A percentile compares a stretch with the other conserved stretches of the same genome.
Conservation (phyloP, 1,284 basidiomycete species). For the Farysia itapuensis region DNA sequence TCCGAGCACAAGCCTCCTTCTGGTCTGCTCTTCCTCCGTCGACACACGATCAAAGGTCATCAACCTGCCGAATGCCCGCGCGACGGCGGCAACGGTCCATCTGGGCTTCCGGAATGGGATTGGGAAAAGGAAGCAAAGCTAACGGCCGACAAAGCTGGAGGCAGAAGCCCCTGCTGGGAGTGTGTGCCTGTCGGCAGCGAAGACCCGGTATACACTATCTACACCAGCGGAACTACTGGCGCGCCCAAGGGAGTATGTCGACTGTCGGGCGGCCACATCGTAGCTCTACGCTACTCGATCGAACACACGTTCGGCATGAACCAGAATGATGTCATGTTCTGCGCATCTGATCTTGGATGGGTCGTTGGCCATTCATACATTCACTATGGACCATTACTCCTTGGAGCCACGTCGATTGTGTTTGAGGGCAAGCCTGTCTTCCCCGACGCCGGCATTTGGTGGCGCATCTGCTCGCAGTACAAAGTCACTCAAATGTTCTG, state of each 20-base stretch:
- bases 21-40: conserved; percentile 36
- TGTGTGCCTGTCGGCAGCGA: conserved; percentile 45
- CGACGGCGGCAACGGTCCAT: conserved; percentile 12
- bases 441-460: conserved; percentile 54
- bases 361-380: conserved; percentile 42
- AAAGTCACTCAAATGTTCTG: conserved; percentile 47
- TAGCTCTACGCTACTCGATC: conserved; percentile 47
- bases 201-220: conserved; percentile 46
- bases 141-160: conserved; percentile 12
- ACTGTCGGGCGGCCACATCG: conserved; percentile 49
- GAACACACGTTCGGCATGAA: conserved; percentile 50
- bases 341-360: conserved; percentile 46
- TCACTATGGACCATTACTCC: conserved; percentile 50
- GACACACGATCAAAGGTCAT: conserved; percentile 47
- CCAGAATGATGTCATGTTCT: conserved; percentile 40
- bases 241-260: conserved; percentile 52
- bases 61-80: conserved; percentile 10
- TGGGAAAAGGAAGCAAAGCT: conserved; percentile 41
- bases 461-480: conserved; percentile 43
- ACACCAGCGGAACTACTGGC: conserved; percentile 53
- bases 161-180: conserved; percentile 35
- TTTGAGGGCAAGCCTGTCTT: conserved; percentile 58
- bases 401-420: conserved; percentile 49
- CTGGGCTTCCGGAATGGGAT: conserved; percentile 40
- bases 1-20: conserved; percentile 42